A percentile compares a stretch with the other conserved stretches of the same genome.
Evolutionary conservation across 805 yeast species (phyloP).

Genomic region (Ogataea populi-albae): DNA sequence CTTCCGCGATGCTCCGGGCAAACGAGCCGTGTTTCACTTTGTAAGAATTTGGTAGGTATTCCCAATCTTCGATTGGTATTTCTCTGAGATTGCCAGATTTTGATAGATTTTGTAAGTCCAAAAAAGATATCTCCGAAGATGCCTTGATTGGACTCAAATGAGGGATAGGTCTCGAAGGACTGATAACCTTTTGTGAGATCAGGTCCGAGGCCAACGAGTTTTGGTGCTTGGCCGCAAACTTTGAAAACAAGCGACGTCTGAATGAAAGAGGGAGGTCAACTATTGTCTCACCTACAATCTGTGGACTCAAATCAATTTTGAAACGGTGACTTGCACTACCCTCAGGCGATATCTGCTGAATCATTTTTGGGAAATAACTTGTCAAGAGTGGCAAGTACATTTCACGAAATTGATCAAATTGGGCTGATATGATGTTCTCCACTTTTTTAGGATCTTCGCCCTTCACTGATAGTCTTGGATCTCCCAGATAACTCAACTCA

Average conservation of each 20-base stretch:
- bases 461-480: conserved; percentile 76
- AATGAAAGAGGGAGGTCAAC: conserved; percentile 53
- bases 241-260: conserved; percentile 37
- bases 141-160: conserved; percentile 14
- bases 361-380: conserved; percentile 36
- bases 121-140: conserved; percentile 21
- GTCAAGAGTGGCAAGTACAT: conserved; percentile 69
- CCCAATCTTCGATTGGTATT: conserved; percentile 34
- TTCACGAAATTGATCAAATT: conserved; percentile 61
- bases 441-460: conserved; percentile 94
- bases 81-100: conserved; percentile 14
- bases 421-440: conserved; percentile 77
- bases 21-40: conserved; percentile 32
- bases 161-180: conserved; percentile 6
- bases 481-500: conserved; percentile 82
- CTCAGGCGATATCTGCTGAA: conserved; percentile 22
- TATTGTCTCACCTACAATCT: conserved; percentile 38
- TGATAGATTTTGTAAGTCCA: conserved; percentile 23
- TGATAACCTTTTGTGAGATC: conserved; percentile 27
- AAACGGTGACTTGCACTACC: conserved; percentile 20
- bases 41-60: conserved; percentile 27
- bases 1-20: conserved; percentile 42
- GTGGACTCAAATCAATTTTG: conserved; percentile 32
- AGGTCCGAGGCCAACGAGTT: conserved; percentile 29
- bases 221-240: conserved; percentile 20